Base-by-base conservation (phyloP, 2,329 filamentous ascomycete species). In the Diaporthe velutina region DNA sequence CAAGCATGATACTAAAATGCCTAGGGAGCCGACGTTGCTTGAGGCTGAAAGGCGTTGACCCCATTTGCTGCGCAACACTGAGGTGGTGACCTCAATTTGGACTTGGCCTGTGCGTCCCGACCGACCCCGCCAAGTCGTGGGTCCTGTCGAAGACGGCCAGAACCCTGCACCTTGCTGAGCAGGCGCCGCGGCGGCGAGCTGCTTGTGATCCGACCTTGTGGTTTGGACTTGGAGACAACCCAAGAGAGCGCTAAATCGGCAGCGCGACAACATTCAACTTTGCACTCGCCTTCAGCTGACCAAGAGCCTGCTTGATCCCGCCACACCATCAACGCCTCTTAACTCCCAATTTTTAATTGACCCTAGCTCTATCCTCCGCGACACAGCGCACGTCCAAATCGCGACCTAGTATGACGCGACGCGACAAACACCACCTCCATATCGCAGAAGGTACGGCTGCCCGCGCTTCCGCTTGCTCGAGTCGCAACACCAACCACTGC, bases 331-430 rank as follows among this genome's bases (percentile, higher is more conserved):
- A 30, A 22, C 30, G 1, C 15, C 45, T 19, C n/a, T 40, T 48
- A n/a, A 67, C n/a, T 40, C 64, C 17, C 15, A 40, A 28, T 38
- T 54, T 57, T 19, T 17, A 45, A 30, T 52, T 55, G 45, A 50
- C 45, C 13, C 1, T 19, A 28, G 22, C 45, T 12, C 22, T 17
- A 22, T 64, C 48, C 19, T 45, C 45, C 45, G 70, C 70, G 35
- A 64, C 70, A 25, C 57, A 33, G 30, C 40, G 45, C 57, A 55
- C 48, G 19, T 64, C 45, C 30, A 22, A 30, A 55, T 45, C 70
- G 57, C 28, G 33, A 74, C 75, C 60, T 77, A 73, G 72, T 72
- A 77, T 77, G 75, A 77, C 70, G 70, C 70, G 61, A 48, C 66
- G 67, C 75, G 68, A 73, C 60, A 60, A 61, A 30, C 30, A 70